Percentiles rank a stretch among this genome's conserved stretches.
phyloP scores from a whole-genome alignment of 2,329 filamentous ascomycete species.

The Thielaviopsis musarum region DNA sequence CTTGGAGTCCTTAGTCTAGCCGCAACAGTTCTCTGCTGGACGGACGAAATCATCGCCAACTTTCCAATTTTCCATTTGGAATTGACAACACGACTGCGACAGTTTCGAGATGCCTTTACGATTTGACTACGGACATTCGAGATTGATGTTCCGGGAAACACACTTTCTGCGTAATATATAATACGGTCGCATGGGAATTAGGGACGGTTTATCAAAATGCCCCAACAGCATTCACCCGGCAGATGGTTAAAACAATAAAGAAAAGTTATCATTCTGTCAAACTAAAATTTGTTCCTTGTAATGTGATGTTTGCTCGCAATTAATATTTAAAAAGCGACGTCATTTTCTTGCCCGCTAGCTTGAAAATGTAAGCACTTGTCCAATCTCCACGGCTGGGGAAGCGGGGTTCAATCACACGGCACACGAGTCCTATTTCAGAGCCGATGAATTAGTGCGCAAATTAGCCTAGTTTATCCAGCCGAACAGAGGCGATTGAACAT shows the following conservation, averaged over 20 bases:
- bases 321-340: not conserved
- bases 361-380: not conserved
- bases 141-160: conserved; percentile 11
- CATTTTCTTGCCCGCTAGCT: not conserved
- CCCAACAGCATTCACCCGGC: conserved; percentile 1
- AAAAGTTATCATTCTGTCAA: conserved; percentile 5
- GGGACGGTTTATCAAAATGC: conserved; percentile 5
- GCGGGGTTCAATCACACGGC: not conserved
- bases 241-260: conserved; percentile 5
- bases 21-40: not conserved
- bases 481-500: not conserved
- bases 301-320: not conserved
- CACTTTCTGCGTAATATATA: conserved; percentile 7
- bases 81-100: conserved; percentile 2
- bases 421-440: not conserved
- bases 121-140: conserved; percentile 4
- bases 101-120: not conserved
- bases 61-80: not conserved
- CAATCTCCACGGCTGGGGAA: not conserved
- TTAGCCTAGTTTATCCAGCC: not conserved
- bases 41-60: not conserved
- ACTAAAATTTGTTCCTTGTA: not conserved
- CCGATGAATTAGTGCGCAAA: not conserved
- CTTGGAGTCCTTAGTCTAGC: conserved; percentile 2
- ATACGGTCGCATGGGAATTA: conserved; percentile 9